Evolutionary conservation across 2,329 filamentous ascomycete genomes (phyloP), one percentile per base, ranked within the genome.

Genomic region (Pseudogymnoascus sp.): DNA sequence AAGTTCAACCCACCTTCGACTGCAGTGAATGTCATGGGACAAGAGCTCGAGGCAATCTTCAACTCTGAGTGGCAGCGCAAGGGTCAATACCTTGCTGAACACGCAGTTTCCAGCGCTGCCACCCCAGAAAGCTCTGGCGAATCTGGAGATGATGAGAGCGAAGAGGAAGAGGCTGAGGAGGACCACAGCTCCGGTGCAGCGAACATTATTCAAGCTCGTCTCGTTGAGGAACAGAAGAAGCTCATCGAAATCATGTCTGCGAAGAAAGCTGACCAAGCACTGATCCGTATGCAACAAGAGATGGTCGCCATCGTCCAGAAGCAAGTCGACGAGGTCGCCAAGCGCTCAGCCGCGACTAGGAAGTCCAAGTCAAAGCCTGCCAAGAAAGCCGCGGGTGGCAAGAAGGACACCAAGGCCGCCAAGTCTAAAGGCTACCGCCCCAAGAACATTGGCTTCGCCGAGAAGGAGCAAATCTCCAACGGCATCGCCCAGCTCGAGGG

Each of bases 381-480:
- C 14, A 78, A 79, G 72, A 79, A 79, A 69, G 62, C 71, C 1
- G 65, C 66, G 28, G 68, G 68, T 14, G 60, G 62, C 7, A 69
- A 67, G 23, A 67, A 37, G 69, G 73, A 48, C 71, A 73, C 23
- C 69, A 72, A 37, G 69, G 73, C 16, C 72, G 73, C 16, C 65
- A 81, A 81, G 70, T 73, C 36, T 72, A 73, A 37, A 43, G 65
- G 25, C 76, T 73, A 70, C 63, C 65, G 65, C 11, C 63, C 45
- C 71, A 79, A 82, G n/a, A 83, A 83, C 63, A 84, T 90, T 72
- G 85, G 92, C 51, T 88, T 85, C 6, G 85, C 88, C 3, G 92
- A 99, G 77, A 98, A 98, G 80, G 91, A 95, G 65, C 85, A 93
- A 68, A 96, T 99, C 65, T 93, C 92, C 1, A 88, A 89, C 65